phyloP scores from a whole-genome alignment of 441 rosid genomes.

The Eugenia klotzschiana region DNA sequence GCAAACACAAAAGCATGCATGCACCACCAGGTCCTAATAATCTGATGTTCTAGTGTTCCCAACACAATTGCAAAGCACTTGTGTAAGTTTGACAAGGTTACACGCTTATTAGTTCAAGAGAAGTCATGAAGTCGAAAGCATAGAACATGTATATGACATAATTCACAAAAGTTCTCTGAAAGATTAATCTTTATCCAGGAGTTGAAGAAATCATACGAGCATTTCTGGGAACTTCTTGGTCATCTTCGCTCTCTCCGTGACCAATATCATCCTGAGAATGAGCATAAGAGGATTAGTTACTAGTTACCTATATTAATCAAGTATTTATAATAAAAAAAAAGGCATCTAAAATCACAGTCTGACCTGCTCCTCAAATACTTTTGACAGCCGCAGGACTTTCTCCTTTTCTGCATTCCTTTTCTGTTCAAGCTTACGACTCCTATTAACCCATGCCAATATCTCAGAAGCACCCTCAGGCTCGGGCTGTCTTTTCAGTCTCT shows the following conservation, averaged over 20 bases:
- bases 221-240: constrained; percentile 26
- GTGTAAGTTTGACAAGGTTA: neutral
- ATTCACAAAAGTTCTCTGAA: neutral
- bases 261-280: constrained; percentile 53
- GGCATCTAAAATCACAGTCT: neutral
- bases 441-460: constrained; percentile 62
- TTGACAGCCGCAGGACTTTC: constrained; percentile 71
- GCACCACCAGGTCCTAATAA: neutral
- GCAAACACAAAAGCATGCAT: neutral
- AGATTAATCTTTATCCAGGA: neutral
- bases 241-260: constrained; percentile 67
- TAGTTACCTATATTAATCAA: neutral
- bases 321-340: neutral
- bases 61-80: neutral
- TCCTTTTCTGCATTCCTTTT: constrained; percentile 56
- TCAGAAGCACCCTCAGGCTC: constrained; percentile 50
- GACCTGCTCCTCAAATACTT: constrained; percentile 88
- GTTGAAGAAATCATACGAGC: constrained; percentile 26
- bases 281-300: constrained; percentile 1
- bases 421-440: constrained; percentile 66
- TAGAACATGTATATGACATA: neutral
- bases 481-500: constrained; percentile 41
- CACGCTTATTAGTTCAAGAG: neutral
- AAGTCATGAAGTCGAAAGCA: neutral
- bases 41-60: neutral